Conservation (phyloP, 2,329 filamentous ascomycete genomes). For the Chrysoporthe puriensis region DNA sequence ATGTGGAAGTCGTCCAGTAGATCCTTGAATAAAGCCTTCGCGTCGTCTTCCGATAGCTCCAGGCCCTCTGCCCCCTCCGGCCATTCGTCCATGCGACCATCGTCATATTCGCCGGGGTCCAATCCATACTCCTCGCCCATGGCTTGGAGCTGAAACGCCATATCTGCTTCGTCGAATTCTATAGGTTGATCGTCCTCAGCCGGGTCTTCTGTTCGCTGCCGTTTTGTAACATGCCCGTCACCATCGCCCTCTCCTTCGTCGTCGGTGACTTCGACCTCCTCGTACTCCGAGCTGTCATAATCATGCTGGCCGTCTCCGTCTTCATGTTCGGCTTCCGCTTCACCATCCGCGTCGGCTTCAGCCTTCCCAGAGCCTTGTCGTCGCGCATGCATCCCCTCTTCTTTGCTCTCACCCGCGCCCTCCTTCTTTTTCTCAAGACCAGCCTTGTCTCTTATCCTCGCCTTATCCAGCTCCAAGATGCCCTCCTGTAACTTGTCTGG, state of each 20-base stretch:
- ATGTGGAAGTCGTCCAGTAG: slow-evolving; percentile 81
- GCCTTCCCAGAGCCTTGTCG: slow-evolving; percentile 25
- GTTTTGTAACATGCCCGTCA: slow-evolving; percentile 51
- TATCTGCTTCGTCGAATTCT: slow-evolving; percentile 93
- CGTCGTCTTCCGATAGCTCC: slow-evolving; percentile 74
- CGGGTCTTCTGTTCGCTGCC: slow-evolving; percentile 49
- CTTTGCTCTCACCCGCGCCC: slow-evolving; percentile 26
- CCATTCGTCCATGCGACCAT: slow-evolving; percentile 62
- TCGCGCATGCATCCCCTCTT: slow-evolving; percentile 18
- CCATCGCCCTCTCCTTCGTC: slow-evolving; percentile 58
- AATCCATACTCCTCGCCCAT: slow-evolving; percentile 87
- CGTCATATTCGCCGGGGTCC: slow-evolving; percentile 76
- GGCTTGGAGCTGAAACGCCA: slow-evolving; percentile 85
- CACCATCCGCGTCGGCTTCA: slow-evolving; percentile 35
- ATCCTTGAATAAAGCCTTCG: slow-evolving; percentile 78
- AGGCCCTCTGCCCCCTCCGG: slow-evolving; percentile 74
- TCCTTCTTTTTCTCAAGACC: slow-evolving; percentile 32
- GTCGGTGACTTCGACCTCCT: slow-evolving; percentile 72
- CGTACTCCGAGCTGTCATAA: slow-evolving; percentile 73
- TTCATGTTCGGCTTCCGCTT: slow-evolving; percentile 41
- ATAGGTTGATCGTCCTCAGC: slow-evolving; percentile 53
- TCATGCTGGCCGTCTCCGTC: slow-evolving; percentile 43
- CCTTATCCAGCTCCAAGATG: slow-evolving; percentile 73
- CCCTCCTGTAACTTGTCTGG: slow-evolving; percentile 83
- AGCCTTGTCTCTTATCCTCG: slow-evolving; percentile 65